phyloP scores from a whole-genome alignment of 2,329 filamentous ascomycete species.

The Colletotrichum sidae region DNA sequence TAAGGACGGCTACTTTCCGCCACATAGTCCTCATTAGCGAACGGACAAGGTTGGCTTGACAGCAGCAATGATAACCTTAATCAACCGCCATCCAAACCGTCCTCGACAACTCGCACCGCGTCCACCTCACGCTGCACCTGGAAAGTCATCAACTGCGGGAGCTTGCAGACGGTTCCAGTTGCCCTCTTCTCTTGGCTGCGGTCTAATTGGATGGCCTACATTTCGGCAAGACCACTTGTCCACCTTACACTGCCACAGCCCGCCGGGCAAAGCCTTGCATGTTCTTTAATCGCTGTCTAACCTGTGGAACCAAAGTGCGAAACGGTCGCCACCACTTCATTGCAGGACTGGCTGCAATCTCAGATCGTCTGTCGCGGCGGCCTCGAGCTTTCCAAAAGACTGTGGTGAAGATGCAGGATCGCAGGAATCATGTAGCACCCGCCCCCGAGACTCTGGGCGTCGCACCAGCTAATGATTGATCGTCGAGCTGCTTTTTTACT shows the following conservation, averaged over 20 bases:
- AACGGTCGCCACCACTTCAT: background rate
- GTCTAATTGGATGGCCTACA: conserved; percentile 25
- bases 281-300: background rate
- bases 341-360: background rate
- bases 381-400: conserved; percentile 2
- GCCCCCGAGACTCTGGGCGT: background rate
- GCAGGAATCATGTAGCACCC: conserved; percentile 8
- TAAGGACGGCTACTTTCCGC: conserved; percentile 34
- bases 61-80: conserved; percentile 33
- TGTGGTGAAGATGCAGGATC: background rate
- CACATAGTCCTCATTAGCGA: background rate
- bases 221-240: conserved; percentile 11
- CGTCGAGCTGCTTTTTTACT: conserved; percentile 15
- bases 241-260: conserved; percentile 18
- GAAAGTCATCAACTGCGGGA: background rate
- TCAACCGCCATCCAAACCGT: conserved; percentile 21
- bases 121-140: no score
- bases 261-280: conserved; percentile 14
- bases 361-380: conserved; percentile 5
- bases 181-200: conserved; percentile 5
- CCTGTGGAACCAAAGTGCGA: background rate
- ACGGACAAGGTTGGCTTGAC: conserved; percentile 15
- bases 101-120: background rate
- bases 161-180: conserved; percentile 3
- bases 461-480: conserved; percentile 21